Conservation (phyloP, 805 yeast species). For the Candida montana region DNA sequence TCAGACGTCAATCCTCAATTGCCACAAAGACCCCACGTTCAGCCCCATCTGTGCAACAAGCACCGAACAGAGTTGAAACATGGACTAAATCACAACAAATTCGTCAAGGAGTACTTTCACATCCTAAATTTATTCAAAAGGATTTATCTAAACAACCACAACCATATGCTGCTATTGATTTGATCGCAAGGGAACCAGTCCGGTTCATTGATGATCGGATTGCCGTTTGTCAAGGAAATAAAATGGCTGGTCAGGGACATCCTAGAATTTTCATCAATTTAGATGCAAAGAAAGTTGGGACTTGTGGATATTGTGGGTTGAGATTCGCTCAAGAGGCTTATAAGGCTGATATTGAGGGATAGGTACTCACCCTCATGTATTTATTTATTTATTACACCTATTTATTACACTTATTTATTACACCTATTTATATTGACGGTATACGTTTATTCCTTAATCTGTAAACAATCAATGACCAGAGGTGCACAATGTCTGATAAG, state of each 20-base stretch:
- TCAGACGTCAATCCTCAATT: constrained; percentile 8
- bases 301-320: constrained; percentile 80
- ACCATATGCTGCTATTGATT: constrained; percentile 80
- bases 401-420: constrained; percentile 9
- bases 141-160: constrained; percentile 67
- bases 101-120: constrained; percentile 13
- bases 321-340: constrained; percentile 36
- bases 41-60: constrained; percentile 39
- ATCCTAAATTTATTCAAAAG: constrained; percentile 54
- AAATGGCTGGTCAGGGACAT: constrained; percentile 70
- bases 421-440: not conserved
- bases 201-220: constrained; percentile 50
- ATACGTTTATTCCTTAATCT: too few species aligned
- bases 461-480: too few species aligned
- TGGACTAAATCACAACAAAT: constrained; percentile 65
- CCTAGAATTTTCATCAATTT: constrained; percentile 79
- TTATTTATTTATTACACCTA: constrained; percentile 1
- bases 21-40: not conserved
- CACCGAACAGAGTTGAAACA: constrained; percentile 65
- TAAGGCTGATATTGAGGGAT: constrained; percentile 13
- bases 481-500: too few species aligned
- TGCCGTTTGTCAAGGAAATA: constrained; percentile 83
- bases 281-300: constrained; percentile 65
- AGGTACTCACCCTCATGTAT: not conserved
- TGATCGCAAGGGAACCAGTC: constrained; percentile 71